phyloP scores from a whole-genome alignment of 208 protist species.

The Trypanosoma melophagium region DNA sequence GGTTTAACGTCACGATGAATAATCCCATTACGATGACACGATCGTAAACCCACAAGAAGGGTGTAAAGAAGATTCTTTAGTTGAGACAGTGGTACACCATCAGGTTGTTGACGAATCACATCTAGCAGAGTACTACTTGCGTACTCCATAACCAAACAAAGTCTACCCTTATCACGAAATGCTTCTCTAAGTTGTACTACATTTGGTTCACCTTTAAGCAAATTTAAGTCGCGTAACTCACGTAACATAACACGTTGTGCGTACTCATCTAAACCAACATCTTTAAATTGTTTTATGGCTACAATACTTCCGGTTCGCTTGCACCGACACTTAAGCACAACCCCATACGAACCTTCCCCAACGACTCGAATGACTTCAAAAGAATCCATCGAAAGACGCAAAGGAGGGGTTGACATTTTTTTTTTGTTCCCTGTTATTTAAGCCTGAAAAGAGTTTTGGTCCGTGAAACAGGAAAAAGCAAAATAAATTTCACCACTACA shows the following conservation, averaged over 20 bases:
- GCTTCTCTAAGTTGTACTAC: slow-evolving; percentile 90
- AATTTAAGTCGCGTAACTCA: slow-evolving; percentile 90
- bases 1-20: slow-evolving; percentile 93
- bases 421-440: too few relatives aligned
- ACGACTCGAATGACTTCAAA: slow-evolving; percentile 76
- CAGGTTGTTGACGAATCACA: slow-evolving; percentile 60
- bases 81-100: slow-evolving; percentile 51
- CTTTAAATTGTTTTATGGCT: slow-evolving; percentile 95
- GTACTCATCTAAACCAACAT: slow-evolving; percentile 83
- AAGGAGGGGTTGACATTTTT: neutral
- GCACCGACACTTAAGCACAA: slow-evolving; percentile 91
- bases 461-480: slow-evolving; percentile 4
- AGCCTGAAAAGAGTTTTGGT: neutral
- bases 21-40: slow-evolving; percentile 89
- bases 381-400: slow-evolving; percentile 45
- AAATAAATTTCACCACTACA: slow-evolving; percentile 8
- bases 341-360: slow-evolving; percentile 94
- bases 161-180: slow-evolving; percentile 79
- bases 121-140: slow-evolving; percentile 88
- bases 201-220: slow-evolving; percentile 85
- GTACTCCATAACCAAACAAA: slow-evolving; percentile 96
- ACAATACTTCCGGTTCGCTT: slow-evolving; percentile 78
- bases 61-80: slow-evolving; percentile 84
- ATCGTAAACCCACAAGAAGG: slow-evolving; percentile 84
- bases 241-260: slow-evolving; percentile 88